A percentile compares a stretch with the other conserved stretches of the same genome.
Evolutionary conservation across 768 basidiomycete species (phyloP).

Genomic region (Pulveroboletus ravenelii): DNA sequence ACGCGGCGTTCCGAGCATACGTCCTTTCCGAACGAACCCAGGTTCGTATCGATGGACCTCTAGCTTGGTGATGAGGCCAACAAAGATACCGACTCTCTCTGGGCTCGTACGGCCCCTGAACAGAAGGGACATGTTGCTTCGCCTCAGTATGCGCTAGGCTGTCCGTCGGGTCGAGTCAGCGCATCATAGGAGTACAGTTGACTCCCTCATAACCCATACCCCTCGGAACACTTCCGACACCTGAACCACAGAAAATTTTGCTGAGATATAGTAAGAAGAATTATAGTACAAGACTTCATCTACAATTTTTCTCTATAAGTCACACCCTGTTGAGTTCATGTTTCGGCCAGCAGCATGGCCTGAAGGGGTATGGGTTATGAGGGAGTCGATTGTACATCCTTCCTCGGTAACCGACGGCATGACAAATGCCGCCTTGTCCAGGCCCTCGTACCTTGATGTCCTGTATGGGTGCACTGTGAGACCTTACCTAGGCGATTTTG

Average conservation of each 20-base stretch:
- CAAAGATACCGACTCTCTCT: constrained; percentile 48
- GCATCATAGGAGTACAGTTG: constrained; percentile 40
- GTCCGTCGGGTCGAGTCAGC: constrained; percentile 43
- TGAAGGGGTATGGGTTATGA: too few species aligned
- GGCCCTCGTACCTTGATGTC: constrained; percentile 24
- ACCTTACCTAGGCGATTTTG: too few species aligned
- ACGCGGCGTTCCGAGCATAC: constrained; percentile 34
- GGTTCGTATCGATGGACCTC: constrained; percentile 42
- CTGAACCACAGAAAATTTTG: too few species aligned
- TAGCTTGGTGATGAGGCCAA: constrained; percentile 41
- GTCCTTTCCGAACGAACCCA: constrained; percentile 24
- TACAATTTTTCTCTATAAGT: too few species aligned
- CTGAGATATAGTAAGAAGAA: too few species aligned
- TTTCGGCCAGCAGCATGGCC: too few species aligned
- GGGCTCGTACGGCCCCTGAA: background rate
- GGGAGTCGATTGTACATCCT: too few species aligned
- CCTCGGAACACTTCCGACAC: too few species aligned
- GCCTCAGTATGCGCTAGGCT: constrained; percentile 51
- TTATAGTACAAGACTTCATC: too few species aligned
- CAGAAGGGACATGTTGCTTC: background rate
- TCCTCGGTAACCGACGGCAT: constrained; percentile 35
- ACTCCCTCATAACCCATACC: too few species aligned
- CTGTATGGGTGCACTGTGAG: background rate
- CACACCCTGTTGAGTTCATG: too few species aligned
- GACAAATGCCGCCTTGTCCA: constrained; percentile 28